Evolutionary conservation across 2,329 filamentous ascomycete species (phyloP).

Genomic region (Myriosclerotinia duriaeana): DNA sequence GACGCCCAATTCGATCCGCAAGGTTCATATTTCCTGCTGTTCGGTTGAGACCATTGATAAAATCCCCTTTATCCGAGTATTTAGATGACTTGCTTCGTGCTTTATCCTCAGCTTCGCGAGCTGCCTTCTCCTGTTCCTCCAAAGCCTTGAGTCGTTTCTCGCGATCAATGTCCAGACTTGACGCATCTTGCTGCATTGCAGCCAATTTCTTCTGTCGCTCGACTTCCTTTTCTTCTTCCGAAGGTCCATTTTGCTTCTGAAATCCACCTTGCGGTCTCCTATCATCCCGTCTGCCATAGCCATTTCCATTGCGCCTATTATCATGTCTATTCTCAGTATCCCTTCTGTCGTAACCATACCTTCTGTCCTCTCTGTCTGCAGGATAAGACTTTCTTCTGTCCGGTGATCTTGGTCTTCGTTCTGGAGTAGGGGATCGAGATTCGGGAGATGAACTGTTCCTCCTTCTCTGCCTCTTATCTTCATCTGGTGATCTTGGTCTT

Average conservation of each 20-base stretch:
- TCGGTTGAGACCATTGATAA: constrained; percentile 62
- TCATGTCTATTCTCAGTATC: constrained; percentile 31
- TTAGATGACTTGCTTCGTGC: constrained; percentile 59
- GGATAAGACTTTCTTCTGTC: constrained; percentile 37
- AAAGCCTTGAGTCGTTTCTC: constrained; percentile 65
- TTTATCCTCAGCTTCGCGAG: constrained; percentile 65
- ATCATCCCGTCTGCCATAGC: constrained; percentile 37
- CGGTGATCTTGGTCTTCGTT: constrained; percentile 39
- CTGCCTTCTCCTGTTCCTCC: constrained; percentile 62
- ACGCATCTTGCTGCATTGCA: constrained; percentile 71
- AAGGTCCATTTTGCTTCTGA: constrained; percentile 11
- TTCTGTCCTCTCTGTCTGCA: constrained; percentile 33
- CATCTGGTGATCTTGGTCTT: constrained; percentile 27
- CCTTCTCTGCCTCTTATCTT: constrained; percentile 10
- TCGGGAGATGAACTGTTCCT: constrained; percentile 38
- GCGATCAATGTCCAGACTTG: constrained; percentile 68
- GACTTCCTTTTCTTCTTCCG: constrained; percentile 46
- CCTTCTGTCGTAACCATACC: constrained; percentile 28
- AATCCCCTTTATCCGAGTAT: constrained; percentile 63
- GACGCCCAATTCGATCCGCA: constrained; percentile 53
- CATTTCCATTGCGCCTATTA: constrained; percentile 33
- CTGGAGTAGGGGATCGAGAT: constrained; percentile 44
- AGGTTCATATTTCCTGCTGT: constrained; percentile 55
- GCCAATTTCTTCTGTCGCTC: constrained; percentile 67
- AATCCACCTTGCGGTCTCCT: constrained; percentile 23